A percentile compares a stretch with the other conserved stretches of the same genome.
Conservation (phyloP, 106 monocot species). For the Dendrobium catenatum region DNA sequence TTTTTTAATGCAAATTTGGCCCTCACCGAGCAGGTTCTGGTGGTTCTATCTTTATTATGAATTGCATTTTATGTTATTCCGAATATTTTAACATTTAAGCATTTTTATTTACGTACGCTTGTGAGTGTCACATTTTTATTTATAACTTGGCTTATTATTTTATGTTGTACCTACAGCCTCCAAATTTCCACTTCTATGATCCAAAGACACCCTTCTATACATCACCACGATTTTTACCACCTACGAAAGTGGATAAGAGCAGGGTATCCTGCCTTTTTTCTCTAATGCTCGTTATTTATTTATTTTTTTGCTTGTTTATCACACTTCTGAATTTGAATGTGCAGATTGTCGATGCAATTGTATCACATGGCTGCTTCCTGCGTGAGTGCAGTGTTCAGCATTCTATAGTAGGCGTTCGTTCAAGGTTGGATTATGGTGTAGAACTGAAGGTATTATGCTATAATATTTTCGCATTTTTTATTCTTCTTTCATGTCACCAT, state of each 20-base stretch:
- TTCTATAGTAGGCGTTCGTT: conserved; percentile 75
- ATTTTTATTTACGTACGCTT: not conserved
- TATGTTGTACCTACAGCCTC: conserved; percentile 29
- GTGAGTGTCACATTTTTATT: not conserved
- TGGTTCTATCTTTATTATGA: not conserved
- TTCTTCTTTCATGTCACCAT: not conserved
- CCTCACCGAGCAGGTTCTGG: conserved; percentile 67
- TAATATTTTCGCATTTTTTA: too few relatives aligned
- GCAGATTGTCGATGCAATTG: conserved; percentile 73
- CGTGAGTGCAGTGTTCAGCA: conserved; percentile 60
- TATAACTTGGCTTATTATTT: not conserved
- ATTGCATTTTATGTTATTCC: not conserved
- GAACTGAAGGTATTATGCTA: conserved; percentile 57
- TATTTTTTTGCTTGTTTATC: conserved; percentile 1
- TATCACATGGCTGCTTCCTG: conserved; percentile 92
- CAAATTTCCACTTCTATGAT: conserved; percentile 86
- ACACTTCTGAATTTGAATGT: conserved; percentile 4
- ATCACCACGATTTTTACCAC: conserved; percentile 78
- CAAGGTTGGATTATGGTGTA: conserved; percentile 67
- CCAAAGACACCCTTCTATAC: conserved; percentile 82
- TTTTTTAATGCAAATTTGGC: conserved; percentile 93
- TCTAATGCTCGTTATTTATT: not conserved
- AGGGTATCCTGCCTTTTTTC: conserved; percentile 29
- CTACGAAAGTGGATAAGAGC: conserved; percentile 79
- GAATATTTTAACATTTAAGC: not conserved